Evolutionary conservation across 352 stramenopile genomes (phyloP), one percentile per base, ranked within the genome.

Genomic region (Phytophthora tubulina): DNA sequence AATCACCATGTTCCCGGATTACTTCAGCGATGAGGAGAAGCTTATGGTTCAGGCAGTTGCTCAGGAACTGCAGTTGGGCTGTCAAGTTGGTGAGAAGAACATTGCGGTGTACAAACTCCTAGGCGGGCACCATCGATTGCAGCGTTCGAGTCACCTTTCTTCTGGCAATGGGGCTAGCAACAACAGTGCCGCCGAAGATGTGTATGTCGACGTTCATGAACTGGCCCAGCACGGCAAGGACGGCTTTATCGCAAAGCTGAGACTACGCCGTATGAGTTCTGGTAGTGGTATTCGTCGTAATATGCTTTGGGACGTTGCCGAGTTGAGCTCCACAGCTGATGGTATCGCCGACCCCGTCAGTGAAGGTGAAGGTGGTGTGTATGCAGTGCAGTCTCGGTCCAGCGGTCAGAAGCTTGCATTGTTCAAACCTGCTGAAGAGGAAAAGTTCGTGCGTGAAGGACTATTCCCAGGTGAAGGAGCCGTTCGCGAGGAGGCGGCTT

Each of bases 351-450:
- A 93, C 32, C 76, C 73, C 6, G 75, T 93, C 36, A 73, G 52
- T 21, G 87, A 93, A 77, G 85, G 84, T 4, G 82, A 89, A 44
- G 87, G 87, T 3, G 87, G 87, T 3, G 87, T 93, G 15, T 95
- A 95, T 53, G 80, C 88, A 21, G 79, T 95, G 3, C 80, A 88
- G 46, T 92, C 83, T 56, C 78, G 80, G 32, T 82, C 80, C 2
- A 92, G 82, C 33, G 86, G 86, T 10, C 70, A 87, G 54, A 95
- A 94, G 49, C 64, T 95, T n/a, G 88, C 85, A 10, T 85, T 95
- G 58, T 95, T 94, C 64, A 95, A 95, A 53, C 88, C 88, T 27
- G 81, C 80, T 11, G 86, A 94, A 53, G 88, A 95, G 62, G 88
- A 95, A 33, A 87, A 79, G 50, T 94, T 95, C 54, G 82, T 92